phyloP scores from a whole-genome alignment of 495 filamentous ascomycete genomes.

The Trichocladium uniseriatum region DNA sequence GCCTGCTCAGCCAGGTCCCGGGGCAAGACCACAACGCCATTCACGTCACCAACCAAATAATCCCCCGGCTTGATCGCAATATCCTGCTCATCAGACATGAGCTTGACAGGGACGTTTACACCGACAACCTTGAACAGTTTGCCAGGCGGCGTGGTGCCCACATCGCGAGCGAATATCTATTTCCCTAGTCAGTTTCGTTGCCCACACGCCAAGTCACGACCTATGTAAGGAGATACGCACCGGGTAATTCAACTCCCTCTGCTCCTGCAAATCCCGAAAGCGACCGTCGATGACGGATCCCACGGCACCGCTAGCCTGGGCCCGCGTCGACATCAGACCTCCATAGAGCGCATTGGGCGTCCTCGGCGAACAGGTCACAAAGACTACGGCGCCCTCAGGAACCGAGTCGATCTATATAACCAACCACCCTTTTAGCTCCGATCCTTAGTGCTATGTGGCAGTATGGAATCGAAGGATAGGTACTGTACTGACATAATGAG shows the following conservation, averaged over 20 bases:
- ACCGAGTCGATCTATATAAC: constrained; percentile 44
- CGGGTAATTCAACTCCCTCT: constrained; percentile 43
- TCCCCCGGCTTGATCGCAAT: constrained; percentile 46
- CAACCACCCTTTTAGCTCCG: no score
- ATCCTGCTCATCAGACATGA: constrained; percentile 35
- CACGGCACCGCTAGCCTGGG: constrained; percentile 36
- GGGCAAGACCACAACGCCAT: constrained; percentile 46
- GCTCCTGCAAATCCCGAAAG: constrained; percentile 51
- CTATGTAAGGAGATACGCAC: constrained; percentile 22
- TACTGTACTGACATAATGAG: constrained; percentile 38
- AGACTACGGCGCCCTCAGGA: constrained; percentile 42
- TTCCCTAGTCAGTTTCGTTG: neutral
- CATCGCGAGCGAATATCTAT: constrained; percentile 44
- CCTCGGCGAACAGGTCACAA: constrained; percentile 45
- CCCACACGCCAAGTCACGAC: no score
- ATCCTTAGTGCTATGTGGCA: no score
- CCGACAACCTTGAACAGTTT: constrained; percentile 37
- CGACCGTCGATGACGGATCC: constrained; percentile 49
- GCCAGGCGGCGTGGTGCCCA: constrained; percentile 43
- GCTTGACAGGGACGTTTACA: constrained; percentile 33
- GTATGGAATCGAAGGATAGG: neutral
- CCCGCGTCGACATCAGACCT: constrained; percentile 49
- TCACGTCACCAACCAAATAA: constrained; percentile 47
- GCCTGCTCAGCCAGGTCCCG: constrained; percentile 38
- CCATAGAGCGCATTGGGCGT: constrained; percentile 50